Evolutionary conservation across 805 yeast genomes (phyloP).

Genomic region (Hanseniaspora guilliermondii): DNA sequence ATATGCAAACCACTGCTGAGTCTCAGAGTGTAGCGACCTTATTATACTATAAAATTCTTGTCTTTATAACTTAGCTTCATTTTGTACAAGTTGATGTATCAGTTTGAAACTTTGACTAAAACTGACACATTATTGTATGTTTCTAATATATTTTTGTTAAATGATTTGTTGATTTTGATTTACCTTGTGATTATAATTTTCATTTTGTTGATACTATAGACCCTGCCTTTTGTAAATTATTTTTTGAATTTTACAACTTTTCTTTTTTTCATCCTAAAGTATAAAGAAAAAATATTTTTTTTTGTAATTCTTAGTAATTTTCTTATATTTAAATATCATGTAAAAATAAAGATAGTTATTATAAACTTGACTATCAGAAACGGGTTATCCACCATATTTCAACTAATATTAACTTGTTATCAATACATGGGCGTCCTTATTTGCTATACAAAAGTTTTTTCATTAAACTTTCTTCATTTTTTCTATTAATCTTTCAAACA

Average conservation of each 20-base stretch:
- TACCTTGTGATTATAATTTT: too few relatives aligned
- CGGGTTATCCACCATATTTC: background rate
- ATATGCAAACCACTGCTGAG: constrained; percentile 32
- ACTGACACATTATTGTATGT: background rate
- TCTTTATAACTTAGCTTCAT: background rate
- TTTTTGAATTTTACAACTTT: background rate
- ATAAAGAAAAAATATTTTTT: background rate
- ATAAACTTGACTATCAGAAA: background rate
- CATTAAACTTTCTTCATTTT: background rate
- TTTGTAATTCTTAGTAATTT: constrained; percentile 9
- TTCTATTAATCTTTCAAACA: constrained; percentile 18
- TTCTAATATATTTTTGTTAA: background rate
- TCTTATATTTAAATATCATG: constrained; percentile 9
- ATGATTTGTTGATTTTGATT: too few relatives aligned
- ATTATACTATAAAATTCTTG: constrained; percentile 7
- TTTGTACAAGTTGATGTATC: background rate
- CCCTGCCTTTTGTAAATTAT: background rate
- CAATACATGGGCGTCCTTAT: background rate
- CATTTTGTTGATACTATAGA: too few relatives aligned
- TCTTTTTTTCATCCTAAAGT: background rate
- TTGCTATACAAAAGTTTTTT: background rate
- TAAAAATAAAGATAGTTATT: background rate
- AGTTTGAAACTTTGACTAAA: background rate
- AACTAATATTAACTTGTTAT: background rate
- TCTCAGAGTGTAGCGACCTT: constrained; percentile 94